Base-by-base conservation (phyloP, 768 basidiomycete genomes). In the Fibroporia radiculosa region DNA sequence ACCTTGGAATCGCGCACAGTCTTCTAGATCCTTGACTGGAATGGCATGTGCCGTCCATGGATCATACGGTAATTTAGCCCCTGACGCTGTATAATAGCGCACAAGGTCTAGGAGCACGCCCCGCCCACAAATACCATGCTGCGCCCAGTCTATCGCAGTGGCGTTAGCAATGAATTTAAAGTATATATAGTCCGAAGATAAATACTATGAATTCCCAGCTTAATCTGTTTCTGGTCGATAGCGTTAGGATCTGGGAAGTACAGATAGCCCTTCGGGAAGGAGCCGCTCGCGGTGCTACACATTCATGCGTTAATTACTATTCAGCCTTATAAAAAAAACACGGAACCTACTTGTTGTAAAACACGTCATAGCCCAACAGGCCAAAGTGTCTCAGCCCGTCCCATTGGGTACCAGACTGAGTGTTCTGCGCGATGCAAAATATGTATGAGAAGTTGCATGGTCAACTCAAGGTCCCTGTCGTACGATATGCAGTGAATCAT, bases 101-200 rank as follows among this genome's bases (percentile, higher is more conserved):
- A 83, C 77, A 26, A 82, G 60, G 61, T 85, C 82, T 26, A 84
- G 70, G 19, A 84, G 62, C 37, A 84, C 77, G 16, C 80, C 82
- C 2, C 82, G 73, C 1, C 82, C 80, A 42, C 78, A 79, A 33
- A 83, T 82, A 1, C 82, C 81, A 53, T 82, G 82, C 16, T 70
- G 71, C 1, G 82, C 77, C 82, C 80, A 84, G 55, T 83, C 82
- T 83, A 34, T n/a, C n/a, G n/a, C n/a, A n/a, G n/a, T n/a, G n/a
- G n/a, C n/a, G n/a, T n/a, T n/a, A n/a, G n/a, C n/a, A n/a, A n/a
- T n/a, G n/a, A n/a, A n/a, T n/a, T n/a, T n/a, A n/a, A n/a, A n/a
- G n/a, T n/a, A n/a, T n/a, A n/a, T n/a, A n/a, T n/a, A n/a, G n/a
- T n/a, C n/a, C n/a, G n/a, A n/a, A n/a, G n/a, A n/a, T n/a, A 66